phyloP scores from a whole-genome alignment of 2,329 filamentous ascomycete genomes.

The Cladophialophora carrionii region DNA sequence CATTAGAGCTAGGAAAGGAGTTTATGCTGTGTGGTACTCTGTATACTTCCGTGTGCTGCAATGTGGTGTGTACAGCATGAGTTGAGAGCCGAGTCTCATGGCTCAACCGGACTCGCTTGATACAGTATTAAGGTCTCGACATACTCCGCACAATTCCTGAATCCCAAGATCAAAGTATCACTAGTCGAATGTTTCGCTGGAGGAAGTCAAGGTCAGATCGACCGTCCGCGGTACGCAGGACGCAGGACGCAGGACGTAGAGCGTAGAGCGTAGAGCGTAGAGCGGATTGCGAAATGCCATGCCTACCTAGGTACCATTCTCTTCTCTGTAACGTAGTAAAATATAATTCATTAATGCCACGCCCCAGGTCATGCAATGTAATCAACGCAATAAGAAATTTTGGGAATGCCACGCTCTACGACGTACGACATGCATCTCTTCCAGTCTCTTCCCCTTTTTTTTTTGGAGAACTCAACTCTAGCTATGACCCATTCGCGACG shows the following conservation, averaged over 20 bases:
- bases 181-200: neutral
- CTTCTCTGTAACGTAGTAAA: neutral
- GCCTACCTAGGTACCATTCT: neutral
- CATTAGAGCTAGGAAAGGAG: no score
- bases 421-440: no score
- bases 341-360: no score
- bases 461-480: neutral
- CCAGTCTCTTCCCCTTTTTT: neutral
- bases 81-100: neutral
- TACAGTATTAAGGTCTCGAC: neutral
- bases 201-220: neutral
- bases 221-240: neutral
- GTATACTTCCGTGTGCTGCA: no score
- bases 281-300: neutral
- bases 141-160: no score
- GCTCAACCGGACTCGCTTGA: neutral
- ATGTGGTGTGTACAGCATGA: no score
- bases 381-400: no score
- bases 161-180: neutral
- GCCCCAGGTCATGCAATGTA: no score
- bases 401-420: no score
- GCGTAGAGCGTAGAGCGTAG: no score
- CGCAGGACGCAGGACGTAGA: neutral
- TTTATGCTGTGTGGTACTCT: no score
- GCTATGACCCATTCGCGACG: conserved; percentile 13